Conservation (phyloP, 129 eudicot genomes). For the Chrysanthemum lavandulifolium region DNA sequence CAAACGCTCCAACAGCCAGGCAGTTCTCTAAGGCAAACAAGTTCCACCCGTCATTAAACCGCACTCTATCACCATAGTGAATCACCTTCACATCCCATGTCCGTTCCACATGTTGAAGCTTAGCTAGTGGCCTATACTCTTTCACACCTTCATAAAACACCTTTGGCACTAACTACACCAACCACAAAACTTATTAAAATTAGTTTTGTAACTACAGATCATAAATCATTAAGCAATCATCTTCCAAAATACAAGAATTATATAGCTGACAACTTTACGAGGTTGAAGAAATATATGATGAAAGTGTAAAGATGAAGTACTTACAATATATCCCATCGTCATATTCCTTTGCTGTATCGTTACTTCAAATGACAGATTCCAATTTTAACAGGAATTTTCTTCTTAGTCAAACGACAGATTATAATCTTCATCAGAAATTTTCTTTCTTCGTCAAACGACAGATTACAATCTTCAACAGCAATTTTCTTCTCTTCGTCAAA, state of each 20-base stretch:
- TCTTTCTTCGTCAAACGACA: not conserved
- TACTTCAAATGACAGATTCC: constrained; percentile 17
- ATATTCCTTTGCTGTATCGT: constrained; percentile 13
- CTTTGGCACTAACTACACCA: constrained; percentile 18
- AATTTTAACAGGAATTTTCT: not conserved
- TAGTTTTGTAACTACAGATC: not conserved
- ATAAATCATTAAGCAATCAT: not conserved
- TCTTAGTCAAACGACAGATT: constrained; percentile 11
- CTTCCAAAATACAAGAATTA: not conserved
- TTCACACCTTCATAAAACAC: constrained; percentile 12
- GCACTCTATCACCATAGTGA: not conserved
- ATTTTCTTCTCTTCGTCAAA: not conserved
- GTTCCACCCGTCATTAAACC: constrained; percentile 27
- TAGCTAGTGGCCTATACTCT: constrained; percentile 13
- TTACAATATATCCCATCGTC: constrained; percentile 12
- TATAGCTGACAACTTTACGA: not conserved
- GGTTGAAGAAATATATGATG: not conserved
- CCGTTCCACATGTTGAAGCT: constrained; percentile 26
- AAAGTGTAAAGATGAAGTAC: constrained; percentile 4
- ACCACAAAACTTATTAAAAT: not conserved
- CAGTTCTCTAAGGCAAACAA: constrained; percentile 25
- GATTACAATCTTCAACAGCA: not conserved
- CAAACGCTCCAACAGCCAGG: constrained; percentile 36
- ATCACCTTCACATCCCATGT: constrained; percentile 31
- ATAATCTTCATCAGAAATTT: not conserved